These are phyloP conservation scores for Pseudogymnoascus sp. DNA, from an alignment of 2,329 filamentous ascomycete genomes.

Conservation along the genomic window DNA sequence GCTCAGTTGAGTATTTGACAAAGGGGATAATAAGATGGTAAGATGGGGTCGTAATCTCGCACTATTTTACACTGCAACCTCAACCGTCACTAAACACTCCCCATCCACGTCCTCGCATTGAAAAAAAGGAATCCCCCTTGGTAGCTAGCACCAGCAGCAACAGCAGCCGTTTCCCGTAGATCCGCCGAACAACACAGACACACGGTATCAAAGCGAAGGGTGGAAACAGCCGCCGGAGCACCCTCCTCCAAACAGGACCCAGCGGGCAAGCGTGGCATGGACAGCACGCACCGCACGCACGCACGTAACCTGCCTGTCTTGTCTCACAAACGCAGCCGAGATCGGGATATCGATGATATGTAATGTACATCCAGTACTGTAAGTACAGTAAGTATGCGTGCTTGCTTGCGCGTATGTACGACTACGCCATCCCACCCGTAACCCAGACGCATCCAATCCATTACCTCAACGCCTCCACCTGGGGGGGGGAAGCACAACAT, in stretches of 20 bases:
- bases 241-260: background rate
- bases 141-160: too few relatives aligned
- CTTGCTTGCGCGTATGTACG: background rate
- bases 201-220: too few relatives aligned
- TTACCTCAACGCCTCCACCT: background rate
- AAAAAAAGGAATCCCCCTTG: background rate
- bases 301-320: background rate
- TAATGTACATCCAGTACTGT: too few relatives aligned
- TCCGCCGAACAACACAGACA: background rate
- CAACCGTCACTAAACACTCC: background rate
- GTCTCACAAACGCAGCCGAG: background rate
- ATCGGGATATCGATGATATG: background rate
- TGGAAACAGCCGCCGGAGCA: background rate
- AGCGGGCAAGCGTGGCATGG: too few relatives aligned
- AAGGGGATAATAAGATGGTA: too few relatives aligned
- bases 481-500: background rate
- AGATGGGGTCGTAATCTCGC: background rate
- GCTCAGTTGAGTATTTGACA: background rate
- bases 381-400: too few relatives aligned
- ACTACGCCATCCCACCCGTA: background rate
- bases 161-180: background rate
- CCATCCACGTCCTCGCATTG: background rate
- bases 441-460: background rate
- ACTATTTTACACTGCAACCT: background rate
- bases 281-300: background rate